Base-by-base conservation (phyloP, 2,329 filamentous ascomycete genomes). In the Graphium sp. region DNA sequence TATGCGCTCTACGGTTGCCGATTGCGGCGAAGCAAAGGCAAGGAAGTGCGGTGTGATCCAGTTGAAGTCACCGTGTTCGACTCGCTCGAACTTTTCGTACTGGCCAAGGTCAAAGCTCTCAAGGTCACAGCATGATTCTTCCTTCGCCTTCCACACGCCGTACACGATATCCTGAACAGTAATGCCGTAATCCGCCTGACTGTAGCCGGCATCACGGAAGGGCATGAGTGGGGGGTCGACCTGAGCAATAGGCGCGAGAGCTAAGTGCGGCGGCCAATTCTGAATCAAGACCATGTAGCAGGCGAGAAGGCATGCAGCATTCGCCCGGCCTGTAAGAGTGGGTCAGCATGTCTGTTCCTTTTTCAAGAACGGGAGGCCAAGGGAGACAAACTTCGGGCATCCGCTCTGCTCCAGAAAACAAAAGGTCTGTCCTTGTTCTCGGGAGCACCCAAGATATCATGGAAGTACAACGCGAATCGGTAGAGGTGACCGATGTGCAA, bases 221-320 rank as follows among this genome's bases (percentile, higher is more conserved):
- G 89, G 89, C 89, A 98, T 98, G 60, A 93, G 69, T 15, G 89
- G 89, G 24, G 89, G 89, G 47, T 98, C 89, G 44, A 91, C 79
- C 56, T 98, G 89, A 6, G 89, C 83, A 46, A 98, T 92, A 10
- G 89, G 89, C 9, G 87, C 87, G 23, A 98, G 68, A 19, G 89
- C 89, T 42, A 95, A 62, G 59, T 98, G 89, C 29, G 89, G 89
- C 26, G 89, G 82, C 89, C 89, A 98, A 23, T 81, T 82, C 56
- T 98, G 89, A 42, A 98, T 93, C 38, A 98, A 59, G 24, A 98
- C 85, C 85, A 98, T 95, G 58, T 98, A 98, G 59, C 84, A 93
- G 31, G 89, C 87, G 25, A 98, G 70, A 45, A 98, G 68, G 49
- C 85, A 94, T 17, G 89, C 84, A 26, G 89, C 84, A 53, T 98